Conservation (phyloP, 2,329 filamentous ascomycete genomes). For the Cytospora piceicola region DNA sequence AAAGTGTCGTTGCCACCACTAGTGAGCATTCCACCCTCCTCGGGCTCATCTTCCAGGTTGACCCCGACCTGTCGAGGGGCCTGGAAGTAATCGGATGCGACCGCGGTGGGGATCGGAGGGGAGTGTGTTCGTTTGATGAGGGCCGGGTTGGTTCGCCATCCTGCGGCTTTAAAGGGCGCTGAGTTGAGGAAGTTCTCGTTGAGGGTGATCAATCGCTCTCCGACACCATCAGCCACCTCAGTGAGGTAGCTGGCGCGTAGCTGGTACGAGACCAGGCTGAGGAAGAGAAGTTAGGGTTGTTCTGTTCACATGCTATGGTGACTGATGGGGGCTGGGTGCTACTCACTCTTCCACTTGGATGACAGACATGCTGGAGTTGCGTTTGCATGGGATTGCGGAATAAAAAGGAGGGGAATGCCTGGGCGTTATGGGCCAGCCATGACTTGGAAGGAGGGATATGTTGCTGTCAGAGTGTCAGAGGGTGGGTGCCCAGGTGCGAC, state of each 20-base stretch:
- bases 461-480: background rate
- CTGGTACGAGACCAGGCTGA: conserved; percentile 79
- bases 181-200: conserved; percentile 80
- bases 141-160: conserved; percentile 74
- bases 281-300: background rate
- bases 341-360: conserved; percentile 50
- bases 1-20: conserved; percentile 70
- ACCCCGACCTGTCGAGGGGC: conserved; percentile 65
- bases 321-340: background rate
- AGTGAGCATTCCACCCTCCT: conserved; percentile 74
- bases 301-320: background rate
- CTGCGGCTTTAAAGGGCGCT: conserved; percentile 79
- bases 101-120: conserved; percentile 80
- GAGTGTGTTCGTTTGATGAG: conserved; percentile 84
- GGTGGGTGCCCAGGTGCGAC: background rate
- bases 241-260: conserved; percentile 79
- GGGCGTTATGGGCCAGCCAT: conserved; percentile 21
- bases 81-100: conserved; percentile 84
- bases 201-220: conserved; percentile 80
- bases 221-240: conserved; percentile 80
- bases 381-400: background rate
- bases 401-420: background rate
- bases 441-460: background rate
- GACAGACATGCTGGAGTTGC: conserved; percentile 44
- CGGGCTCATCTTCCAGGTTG: conserved; percentile 70